Percentiles rank a stretch among this genome's conserved stretches.
Conservation (phyloP, 768 basidiomycete species). For the Boletus rex-veris region DNA sequence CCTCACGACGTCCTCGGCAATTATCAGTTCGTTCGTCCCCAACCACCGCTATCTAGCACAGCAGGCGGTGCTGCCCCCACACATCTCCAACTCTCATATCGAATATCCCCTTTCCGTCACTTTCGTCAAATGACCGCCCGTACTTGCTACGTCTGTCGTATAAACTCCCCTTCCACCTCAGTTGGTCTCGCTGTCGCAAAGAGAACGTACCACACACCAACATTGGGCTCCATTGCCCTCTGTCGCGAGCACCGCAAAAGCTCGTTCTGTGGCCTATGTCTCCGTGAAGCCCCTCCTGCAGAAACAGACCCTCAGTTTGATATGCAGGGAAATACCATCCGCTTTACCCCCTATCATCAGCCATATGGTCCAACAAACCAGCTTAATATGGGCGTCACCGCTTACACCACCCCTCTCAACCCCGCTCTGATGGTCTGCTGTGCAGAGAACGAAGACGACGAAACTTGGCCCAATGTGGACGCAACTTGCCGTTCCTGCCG, state of each 20-base stretch:
- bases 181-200: constrained; percentile 52
- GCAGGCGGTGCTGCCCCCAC: constrained; percentile 34
- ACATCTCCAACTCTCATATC: constrained; percentile 32
- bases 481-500: constrained; percentile 70
- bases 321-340: constrained; percentile 29
- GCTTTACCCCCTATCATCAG: constrained; percentile 33
- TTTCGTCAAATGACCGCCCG: constrained; percentile 53
- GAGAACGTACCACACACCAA: constrained; percentile 39
- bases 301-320: constrained; percentile 38
- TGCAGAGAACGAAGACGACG: constrained; percentile 70
- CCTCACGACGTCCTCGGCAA: constrained; percentile 54
- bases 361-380: constrained; percentile 23
- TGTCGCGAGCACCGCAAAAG: constrained; percentile 66
- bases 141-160: constrained; percentile 65
- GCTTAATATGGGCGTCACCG: constrained; percentile 20
- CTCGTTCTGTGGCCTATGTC: constrained; percentile 65
- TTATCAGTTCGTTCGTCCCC: constrained; percentile 45
- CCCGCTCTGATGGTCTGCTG: constrained; percentile 42
- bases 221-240: constrained; percentile 45
- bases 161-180: constrained; percentile 54
- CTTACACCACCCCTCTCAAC: constrained; percentile 23
- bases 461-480: constrained; percentile 60
- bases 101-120: constrained; percentile 54
- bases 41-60: constrained; percentile 25
- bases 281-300: constrained; percentile 54